phyloP scores from a whole-genome alignment of 495 filamentous ascomycete genomes.

The Podospora appendiculata region DNA sequence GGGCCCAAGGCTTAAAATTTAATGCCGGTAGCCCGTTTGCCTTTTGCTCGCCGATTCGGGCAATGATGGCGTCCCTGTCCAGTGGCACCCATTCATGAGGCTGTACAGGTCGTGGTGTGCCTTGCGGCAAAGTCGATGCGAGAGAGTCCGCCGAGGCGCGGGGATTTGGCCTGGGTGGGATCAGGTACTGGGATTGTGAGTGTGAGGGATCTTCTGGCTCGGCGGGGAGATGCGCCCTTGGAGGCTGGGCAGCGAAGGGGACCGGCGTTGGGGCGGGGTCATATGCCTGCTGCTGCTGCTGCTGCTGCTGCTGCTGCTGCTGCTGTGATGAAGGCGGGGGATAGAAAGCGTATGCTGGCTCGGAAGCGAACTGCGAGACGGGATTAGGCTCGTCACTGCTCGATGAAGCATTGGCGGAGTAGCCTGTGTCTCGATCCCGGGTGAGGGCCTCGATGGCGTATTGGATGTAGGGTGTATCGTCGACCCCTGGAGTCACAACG shows the following conservation, averaged over 20 bases:
- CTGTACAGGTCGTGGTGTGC: slow-evolving; percentile 11
- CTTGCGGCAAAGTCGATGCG: slow-evolving; percentile 19
- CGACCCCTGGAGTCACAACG: slow-evolving; percentile 39
- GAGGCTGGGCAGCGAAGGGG: slow-evolving; percentile 1
- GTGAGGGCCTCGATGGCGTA: slow-evolving; percentile 41
- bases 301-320: slow-evolving; percentile 1
- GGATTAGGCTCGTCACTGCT: slow-evolving; percentile 13
- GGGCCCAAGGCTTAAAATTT: slow-evolving; percentile 56
- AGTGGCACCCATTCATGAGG: slow-evolving; percentile 23
- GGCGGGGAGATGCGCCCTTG: not conserved
- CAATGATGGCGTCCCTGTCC: slow-evolving; percentile 10
- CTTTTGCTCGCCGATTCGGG: slow-evolving; percentile 6
- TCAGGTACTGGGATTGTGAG: too few relatives aligned
- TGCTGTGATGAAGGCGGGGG: not conserved
- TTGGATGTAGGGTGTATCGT: slow-evolving; percentile 40
- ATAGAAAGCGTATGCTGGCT: slow-evolving; percentile 3
- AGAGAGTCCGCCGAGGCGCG: slow-evolving; percentile 21
- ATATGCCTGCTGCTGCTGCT: slow-evolving; percentile 1
- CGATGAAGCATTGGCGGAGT: slow-evolving; percentile 20
- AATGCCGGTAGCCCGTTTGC: slow-evolving; percentile 36
- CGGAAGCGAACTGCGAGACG: not conserved
- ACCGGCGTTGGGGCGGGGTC: not conserved
- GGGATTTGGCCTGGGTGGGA: not conserved
- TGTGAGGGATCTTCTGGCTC: not conserved
- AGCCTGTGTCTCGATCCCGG: slow-evolving; percentile 21